Evolutionary conservation across 371 early-diverging fungal species (phyloP), one percentile per base, ranked within the genome.

Genomic region (Rhizomucor pusillus): DNA sequence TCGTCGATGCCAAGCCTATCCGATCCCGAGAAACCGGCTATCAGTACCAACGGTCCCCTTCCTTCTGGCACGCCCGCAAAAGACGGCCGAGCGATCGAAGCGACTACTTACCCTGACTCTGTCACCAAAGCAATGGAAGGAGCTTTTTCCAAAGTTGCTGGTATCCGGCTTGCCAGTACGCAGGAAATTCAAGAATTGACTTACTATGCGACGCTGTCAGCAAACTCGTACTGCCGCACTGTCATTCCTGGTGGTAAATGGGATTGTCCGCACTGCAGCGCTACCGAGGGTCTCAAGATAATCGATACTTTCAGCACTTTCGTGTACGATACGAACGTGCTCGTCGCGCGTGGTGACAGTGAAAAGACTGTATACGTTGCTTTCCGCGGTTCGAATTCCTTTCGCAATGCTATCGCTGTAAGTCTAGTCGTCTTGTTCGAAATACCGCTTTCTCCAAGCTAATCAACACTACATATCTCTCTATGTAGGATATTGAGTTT

Each of bases 311-410:
- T 53, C 18, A 41, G 12, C 10, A 60, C 60, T 13, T 23, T 36
- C 5, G 33, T 29, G 1, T 50, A 54, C 16, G 54, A 60, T 33
- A 60, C 43, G 6, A 54, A 54, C 20, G 60, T 48, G 10, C 47
- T 54, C 14, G 48, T 60, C 6, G 45, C 54, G 2, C 19, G 54
- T 37, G 48, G 52, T 25, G 54, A 60, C 37, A 33, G 49, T 11
- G 34, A 44, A 6, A 48, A 54, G 19, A 44, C 48, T 12, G 43
- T 60, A 1, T 39, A 52, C 18, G 14, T 52, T n/a, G 50, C 45
- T 0, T 60, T 60, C 47, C 40, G 60, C 36, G 60, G 62, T 14
- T 46, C 46, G 18, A 52, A 37, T 48, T 62, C 62, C 29, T 34
- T 57, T 49, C 24, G 47, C 14, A 62, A 56, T 33, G 24, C 33